Conservation (phyloP, 192 early-diverging fungal species). For the Chytriomyces sp. region DNA sequence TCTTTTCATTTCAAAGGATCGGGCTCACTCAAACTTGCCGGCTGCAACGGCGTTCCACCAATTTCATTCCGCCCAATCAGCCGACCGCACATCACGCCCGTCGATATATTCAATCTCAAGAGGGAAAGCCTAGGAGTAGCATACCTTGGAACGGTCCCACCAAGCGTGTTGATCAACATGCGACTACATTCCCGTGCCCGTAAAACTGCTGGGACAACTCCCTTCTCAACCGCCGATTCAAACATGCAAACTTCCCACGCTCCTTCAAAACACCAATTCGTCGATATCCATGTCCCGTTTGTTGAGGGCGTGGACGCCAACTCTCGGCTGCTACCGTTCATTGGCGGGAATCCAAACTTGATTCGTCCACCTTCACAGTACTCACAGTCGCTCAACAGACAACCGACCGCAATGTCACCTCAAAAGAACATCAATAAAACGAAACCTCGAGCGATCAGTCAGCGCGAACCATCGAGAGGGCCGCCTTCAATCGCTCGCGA, state of each 20-base stretch:
- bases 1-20: neutral
- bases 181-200: too few species aligned
- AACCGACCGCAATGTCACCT: too few species aligned
- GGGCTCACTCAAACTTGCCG: conserved; percentile 2
- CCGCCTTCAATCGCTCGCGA: neutral
- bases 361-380: too few species aligned
- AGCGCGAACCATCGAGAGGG: neutral
- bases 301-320: neutral
- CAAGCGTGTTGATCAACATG: neutral
- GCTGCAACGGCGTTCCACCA: conserved; percentile 1
- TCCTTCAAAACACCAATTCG: neutral
- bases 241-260: neutral
- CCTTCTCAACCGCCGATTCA: neutral
- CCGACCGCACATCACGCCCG: conserved; percentile 12
- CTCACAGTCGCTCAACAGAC: too few species aligned
- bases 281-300: conserved; percentile 9
- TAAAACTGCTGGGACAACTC: neutral
- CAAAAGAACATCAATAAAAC: neutral
- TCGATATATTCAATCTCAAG: conserved; percentile 27
- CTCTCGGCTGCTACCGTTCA: neutral
- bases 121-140: conserved; percentile 1
- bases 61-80: neutral
- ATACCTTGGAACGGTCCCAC: neutral
- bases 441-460: neutral
- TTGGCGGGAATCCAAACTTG: too few species aligned